These are phyloP conservation scores for Francoa sonchifolia DNA, from an alignment of 441 rosid species.

Conservation along the genomic window DNA sequence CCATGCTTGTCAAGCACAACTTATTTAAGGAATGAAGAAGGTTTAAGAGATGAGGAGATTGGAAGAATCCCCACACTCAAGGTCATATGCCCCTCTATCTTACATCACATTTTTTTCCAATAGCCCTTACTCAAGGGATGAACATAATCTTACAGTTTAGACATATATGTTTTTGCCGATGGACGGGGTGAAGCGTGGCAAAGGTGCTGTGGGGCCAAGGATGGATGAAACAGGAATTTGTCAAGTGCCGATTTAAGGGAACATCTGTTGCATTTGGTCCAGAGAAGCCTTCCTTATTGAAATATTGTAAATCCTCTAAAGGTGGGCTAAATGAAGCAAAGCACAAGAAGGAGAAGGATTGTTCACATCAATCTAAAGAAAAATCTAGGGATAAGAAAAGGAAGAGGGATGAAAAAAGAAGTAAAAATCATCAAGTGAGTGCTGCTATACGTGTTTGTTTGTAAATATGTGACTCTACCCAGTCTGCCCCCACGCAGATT, in stretches of 20 bases:
- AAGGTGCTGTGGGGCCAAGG: slow-evolving; percentile 84
- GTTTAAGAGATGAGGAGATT: slow-evolving; percentile 59
- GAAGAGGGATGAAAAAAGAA: slow-evolving; percentile 28
- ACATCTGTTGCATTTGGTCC: slow-evolving; percentile 27
- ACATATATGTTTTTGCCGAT: slow-evolving; percentile 10
- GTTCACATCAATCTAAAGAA: slow-evolving; percentile 30
- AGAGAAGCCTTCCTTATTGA: slow-evolving; percentile 27
- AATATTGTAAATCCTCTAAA: slow-evolving; percentile 19
- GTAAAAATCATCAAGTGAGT: too few relatives aligned
- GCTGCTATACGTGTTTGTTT: too few relatives aligned
- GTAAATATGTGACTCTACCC: too few relatives aligned
- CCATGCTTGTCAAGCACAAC: slow-evolving; percentile 36
- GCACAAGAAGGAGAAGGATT: slow-evolving; percentile 25
- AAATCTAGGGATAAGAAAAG: slow-evolving; percentile 34
- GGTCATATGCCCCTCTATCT: slow-evolving; percentile 25
- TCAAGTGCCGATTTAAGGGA: slow-evolving; percentile 19
- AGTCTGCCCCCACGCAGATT: too few relatives aligned
- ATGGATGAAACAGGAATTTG: slow-evolving; percentile 80
- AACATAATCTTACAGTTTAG: background rate
- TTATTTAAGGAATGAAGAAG: slow-evolving; percentile 30
- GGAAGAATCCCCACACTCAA: slow-evolving; percentile 69
- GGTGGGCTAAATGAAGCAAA: slow-evolving; percentile 24
- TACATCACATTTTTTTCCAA: too few relatives aligned
- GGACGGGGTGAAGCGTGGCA: slow-evolving; percentile 75
- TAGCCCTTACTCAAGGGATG: too few relatives aligned